These are phyloP conservation scores for Tricholoma saponaceum DNA, from an alignment of 768 basidiomycete genomes.

Conservation along the genomic window DNA sequence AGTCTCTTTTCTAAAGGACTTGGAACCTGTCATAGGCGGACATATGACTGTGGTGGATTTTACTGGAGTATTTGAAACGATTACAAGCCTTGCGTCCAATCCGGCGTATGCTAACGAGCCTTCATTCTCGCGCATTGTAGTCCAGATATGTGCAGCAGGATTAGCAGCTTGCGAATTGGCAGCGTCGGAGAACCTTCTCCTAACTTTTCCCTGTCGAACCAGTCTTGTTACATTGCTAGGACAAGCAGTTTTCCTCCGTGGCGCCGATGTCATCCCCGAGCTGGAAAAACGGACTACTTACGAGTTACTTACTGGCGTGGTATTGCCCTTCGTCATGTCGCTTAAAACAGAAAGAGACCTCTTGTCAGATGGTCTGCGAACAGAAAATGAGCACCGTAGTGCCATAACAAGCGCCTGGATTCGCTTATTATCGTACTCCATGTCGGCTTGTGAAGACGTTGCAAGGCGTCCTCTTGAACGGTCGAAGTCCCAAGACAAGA, in stretches of 20 bases:
- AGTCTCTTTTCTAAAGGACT: slow-evolving; percentile 46
- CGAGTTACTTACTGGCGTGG: slow-evolving; percentile 57
- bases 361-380: slow-evolving; percentile 33
- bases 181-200: slow-evolving; percentile 35
- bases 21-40: slow-evolving; percentile 52
- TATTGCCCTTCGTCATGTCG: slow-evolving; percentile 56
- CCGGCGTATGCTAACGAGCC: slow-evolving; percentile 49
- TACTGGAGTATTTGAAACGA: slow-evolving; percentile 49
- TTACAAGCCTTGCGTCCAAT: slow-evolving; percentile 41
- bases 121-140: slow-evolving; percentile 43
- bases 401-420: slow-evolving; percentile 52
- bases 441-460: slow-evolving; percentile 46
- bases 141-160: slow-evolving; percentile 43
- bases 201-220: slow-evolving; percentile 35
- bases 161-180: slow-evolving; percentile 45
- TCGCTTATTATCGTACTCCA: slow-evolving; percentile 55
- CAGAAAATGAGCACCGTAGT: slow-evolving; percentile 44
- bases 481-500: slow-evolving; percentile 43
- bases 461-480: slow-evolving; percentile 27
- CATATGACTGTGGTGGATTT: slow-evolving; percentile 52
- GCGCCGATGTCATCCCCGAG: slow-evolving; percentile 49
- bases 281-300: slow-evolving; percentile 53
- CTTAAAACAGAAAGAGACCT: slow-evolving; percentile 49
- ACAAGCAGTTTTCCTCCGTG: slow-evolving; percentile 44
- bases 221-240: slow-evolving; percentile 37